These are phyloP conservation scores for Talaromyces ruber DNA, from an alignment of 495 filamentous ascomycete genomes.

Conservation along the genomic window DNA sequence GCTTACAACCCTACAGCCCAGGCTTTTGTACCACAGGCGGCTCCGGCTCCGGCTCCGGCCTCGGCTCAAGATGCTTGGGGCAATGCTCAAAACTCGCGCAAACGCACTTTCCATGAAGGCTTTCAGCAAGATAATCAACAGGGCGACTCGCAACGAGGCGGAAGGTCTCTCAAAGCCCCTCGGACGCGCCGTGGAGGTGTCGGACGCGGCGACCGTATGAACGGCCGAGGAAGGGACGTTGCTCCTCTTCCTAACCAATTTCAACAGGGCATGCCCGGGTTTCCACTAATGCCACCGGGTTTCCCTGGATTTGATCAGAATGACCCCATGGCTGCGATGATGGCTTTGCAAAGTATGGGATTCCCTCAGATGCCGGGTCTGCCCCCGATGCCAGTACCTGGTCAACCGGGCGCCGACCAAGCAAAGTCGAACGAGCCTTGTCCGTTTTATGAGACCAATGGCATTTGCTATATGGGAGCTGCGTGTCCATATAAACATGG, in stretches of 20 bases:
- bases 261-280: slow-evolving; percentile 22
- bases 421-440: slow-evolving; percentile 52
- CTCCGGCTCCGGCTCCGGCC: not conserved
- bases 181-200: slow-evolving; percentile 53
- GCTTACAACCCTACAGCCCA: slow-evolving; percentile 24
- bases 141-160: slow-evolving; percentile 33
- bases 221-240: slow-evolving; percentile 20
- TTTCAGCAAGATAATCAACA: slow-evolving; percentile 43
- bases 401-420: slow-evolving; percentile 23
- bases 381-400: slow-evolving; percentile 35
- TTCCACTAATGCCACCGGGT: slow-evolving; percentile 40
- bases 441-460: slow-evolving; percentile 80
- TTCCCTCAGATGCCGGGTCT: slow-evolving; percentile 50
- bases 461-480: slow-evolving; percentile 70
- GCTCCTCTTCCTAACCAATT: slow-evolving; percentile 20
- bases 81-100: slow-evolving; percentile 28
- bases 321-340: slow-evolving; percentile 60
- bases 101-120: slow-evolving; percentile 53
- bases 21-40: slow-evolving; percentile 7
- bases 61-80: slow-evolving; percentile 11
- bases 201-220: slow-evolving; percentile 42
- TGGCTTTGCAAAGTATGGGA: slow-evolving; percentile 62
- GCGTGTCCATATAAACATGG: slow-evolving; percentile 81
- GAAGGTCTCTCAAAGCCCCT: slow-evolving; percentile 60
- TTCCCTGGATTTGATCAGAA: slow-evolving; percentile 53